These are phyloP conservation scores for Kluyveromyces starmeri DNA, from an alignment of 805 yeast species.

Conservation along the genomic window DNA sequence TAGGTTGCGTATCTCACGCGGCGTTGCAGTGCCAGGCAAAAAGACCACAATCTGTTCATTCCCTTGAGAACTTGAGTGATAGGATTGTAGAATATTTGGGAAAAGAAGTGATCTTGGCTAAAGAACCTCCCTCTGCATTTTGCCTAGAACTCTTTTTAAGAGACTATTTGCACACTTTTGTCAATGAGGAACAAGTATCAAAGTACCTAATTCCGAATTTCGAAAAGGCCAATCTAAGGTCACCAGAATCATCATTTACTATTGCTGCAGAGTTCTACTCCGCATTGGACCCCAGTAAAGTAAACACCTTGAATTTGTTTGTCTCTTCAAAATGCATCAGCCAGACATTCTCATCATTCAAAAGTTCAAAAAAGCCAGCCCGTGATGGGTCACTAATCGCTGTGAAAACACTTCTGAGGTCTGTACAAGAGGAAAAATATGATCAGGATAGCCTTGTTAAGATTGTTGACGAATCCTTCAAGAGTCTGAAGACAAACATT, in stretches of 20 bases:
- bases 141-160: slow-evolving; percentile 37
- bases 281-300: slow-evolving; percentile 21
- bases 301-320: slow-evolving; percentile 37
- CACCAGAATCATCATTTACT: slow-evolving; percentile 63
- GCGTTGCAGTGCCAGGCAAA: slow-evolving; percentile 15
- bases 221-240: slow-evolving; percentile 67
- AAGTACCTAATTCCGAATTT: slow-evolving; percentile 45
- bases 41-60: slow-evolving; percentile 16
- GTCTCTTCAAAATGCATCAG: slow-evolving; percentile 40
- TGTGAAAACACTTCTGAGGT: slow-evolving; percentile 19
- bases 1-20: slow-evolving; percentile 32
- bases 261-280: slow-evolving; percentile 41
- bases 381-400: slow-evolving; percentile 41
- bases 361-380: slow-evolving; percentile 62
- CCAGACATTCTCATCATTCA: slow-evolving; percentile 47
- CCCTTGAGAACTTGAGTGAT: slow-evolving; percentile 13
- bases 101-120: slow-evolving; percentile 39
- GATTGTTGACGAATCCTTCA: slow-evolving; percentile 45
- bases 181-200: slow-evolving; percentile 33
- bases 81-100: slow-evolving; percentile 24
- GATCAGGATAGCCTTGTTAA: slow-evolving; percentile 24
- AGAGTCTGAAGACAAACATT: slow-evolving; percentile 48
- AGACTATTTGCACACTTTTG: slow-evolving; percentile 37
- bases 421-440: slow-evolving; percentile 15
- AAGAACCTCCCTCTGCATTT: slow-evolving; percentile 33